phyloP scores from a whole-genome alignment of 208 protist genomes.

The Crithidia sp. region DNA sequence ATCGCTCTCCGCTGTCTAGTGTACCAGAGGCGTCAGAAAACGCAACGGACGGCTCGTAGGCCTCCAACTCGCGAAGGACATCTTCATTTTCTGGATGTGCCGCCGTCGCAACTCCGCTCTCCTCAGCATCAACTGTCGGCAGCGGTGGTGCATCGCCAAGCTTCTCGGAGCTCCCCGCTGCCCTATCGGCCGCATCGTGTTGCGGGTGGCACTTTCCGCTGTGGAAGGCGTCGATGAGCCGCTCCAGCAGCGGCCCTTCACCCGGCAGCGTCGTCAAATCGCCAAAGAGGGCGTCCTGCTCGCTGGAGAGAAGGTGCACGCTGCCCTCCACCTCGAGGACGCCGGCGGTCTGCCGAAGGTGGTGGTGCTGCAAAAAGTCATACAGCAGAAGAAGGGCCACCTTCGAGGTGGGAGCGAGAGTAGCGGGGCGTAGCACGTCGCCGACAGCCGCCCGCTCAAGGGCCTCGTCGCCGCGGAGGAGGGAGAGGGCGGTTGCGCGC shows the following conservation, averaged over 20 bases:
- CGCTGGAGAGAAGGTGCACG: slow-evolving; percentile 38
- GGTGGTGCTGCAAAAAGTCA: slow-evolving; percentile 71
- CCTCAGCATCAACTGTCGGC: neutral
- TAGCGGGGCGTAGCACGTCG: slow-evolving; percentile 18
- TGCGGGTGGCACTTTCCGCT: neutral
- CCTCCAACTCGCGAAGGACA: slow-evolving; percentile 39
- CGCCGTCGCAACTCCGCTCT: neutral
- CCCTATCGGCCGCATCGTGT: too few species aligned
- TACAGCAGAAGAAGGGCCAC: slow-evolving; percentile 71
- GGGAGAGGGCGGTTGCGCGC: slow-evolving; percentile 60
- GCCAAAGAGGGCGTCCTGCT: slow-evolving; percentile 54
- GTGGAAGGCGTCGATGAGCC: slow-evolving; percentile 23
- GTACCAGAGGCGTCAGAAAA: slow-evolving; percentile 52
- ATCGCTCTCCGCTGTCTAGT: slow-evolving; percentile 22
- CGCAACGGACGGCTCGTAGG: slow-evolving; percentile 67
- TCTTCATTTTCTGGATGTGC: slow-evolving; percentile 20
- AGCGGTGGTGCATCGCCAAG: too few species aligned
- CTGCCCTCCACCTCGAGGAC: slow-evolving; percentile 70
- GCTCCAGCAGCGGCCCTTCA: slow-evolving; percentile 42
- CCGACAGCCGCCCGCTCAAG: slow-evolving; percentile 54
- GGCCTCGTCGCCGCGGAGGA: slow-evolving; percentile 67
- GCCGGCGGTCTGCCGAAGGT: slow-evolving; percentile 53
- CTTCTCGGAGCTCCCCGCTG: too few species aligned
- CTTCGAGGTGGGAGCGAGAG: slow-evolving; percentile 32
- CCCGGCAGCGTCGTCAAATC: slow-evolving; percentile 42